Percentiles rank a stretch among this genome's conserved stretches.
phyloP scores from a whole-genome alignment of 2,329 filamentous ascomycete species.

The Aspergillus sp. region DNA sequence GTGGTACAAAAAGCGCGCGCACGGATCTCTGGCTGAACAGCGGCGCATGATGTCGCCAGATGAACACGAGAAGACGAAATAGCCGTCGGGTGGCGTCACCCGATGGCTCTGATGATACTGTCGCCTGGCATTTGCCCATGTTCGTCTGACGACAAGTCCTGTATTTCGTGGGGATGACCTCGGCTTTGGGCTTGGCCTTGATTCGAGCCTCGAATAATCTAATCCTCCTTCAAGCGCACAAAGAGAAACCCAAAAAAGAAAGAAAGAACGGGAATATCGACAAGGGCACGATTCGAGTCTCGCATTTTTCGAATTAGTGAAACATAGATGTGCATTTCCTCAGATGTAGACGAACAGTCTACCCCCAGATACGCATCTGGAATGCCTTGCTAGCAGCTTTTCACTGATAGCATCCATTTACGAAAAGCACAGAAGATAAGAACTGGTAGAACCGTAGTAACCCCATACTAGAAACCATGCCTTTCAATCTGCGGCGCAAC shows the following conservation, averaged over 20 bases:
- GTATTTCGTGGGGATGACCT: background rate
- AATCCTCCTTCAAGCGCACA: background rate
- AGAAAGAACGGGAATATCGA: background rate
- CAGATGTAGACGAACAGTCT: background rate
- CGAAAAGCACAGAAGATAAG: background rate
- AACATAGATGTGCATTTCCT: background rate
- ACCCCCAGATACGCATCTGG: background rate
- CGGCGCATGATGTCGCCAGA: conserved; percentile 19
- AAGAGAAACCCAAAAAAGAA: background rate
- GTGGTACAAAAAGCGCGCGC: background rate
- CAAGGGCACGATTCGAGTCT: background rate
- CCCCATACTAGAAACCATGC: background rate
- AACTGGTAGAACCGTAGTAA: background rate
- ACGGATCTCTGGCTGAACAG: background rate
- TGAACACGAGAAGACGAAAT: conserved; percentile 12
- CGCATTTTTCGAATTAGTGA: background rate
- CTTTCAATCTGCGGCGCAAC: too few species aligned
- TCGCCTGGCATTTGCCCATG: background rate
- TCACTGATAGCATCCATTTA: background rate
- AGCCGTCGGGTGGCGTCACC: conserved; percentile 12
- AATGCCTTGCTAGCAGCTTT: background rate
- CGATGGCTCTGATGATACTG: background rate
- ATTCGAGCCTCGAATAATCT: background rate
- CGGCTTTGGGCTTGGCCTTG: background rate
- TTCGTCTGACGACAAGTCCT: conserved; percentile 10